These are phyloP conservation scores for Rhododendron kiyosumense DNA, from an alignment of 148 eudicot species.

Conservation along the genomic window DNA sequence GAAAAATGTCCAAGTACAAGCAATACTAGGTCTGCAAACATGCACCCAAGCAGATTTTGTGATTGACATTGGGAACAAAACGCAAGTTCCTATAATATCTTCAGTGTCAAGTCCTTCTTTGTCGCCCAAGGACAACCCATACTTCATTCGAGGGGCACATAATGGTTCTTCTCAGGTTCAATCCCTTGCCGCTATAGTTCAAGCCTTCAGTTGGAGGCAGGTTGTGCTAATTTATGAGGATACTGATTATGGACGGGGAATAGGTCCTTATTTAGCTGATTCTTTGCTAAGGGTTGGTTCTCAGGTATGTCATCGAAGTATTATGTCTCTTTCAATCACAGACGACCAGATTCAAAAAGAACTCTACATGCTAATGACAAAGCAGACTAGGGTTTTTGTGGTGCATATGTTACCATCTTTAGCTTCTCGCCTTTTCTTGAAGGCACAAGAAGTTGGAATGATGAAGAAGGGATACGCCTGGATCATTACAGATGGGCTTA, in stretches of 20 bases:
- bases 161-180: constrained; percentile 41
- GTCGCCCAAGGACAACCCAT: constrained; percentile 40
- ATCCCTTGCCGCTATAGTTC: constrained; percentile 44
- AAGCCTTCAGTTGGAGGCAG: constrained; percentile 55
- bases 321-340: constrained; percentile 18
- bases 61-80: constrained; percentile 37
- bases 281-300: not conserved
- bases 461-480: constrained; percentile 67
- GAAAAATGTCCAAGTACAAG: not conserved
- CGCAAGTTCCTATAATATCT: constrained; percentile 56
- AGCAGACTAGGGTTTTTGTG: constrained; percentile 60
- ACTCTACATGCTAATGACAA: constrained; percentile 41
- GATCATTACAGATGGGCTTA: constrained; percentile 53
- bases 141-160: constrained; percentile 47
- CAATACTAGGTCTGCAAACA: constrained; percentile 41
- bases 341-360: constrained; percentile 43
- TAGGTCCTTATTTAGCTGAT: constrained; percentile 38
- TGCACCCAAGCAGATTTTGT: constrained; percentile 56
- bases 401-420: constrained; percentile 49
- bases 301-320: not conserved
- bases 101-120: constrained; percentile 50
- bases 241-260: constrained; percentile 42
- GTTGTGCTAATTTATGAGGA: constrained; percentile 52
- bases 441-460: constrained; percentile 50
- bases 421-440: constrained; percentile 43